A percentile compares a stretch with the other conserved stretches of the same genome.
phyloP scores from a whole-genome alignment of 257 asterid species.

The Ocimum tenuiflorum region DNA sequence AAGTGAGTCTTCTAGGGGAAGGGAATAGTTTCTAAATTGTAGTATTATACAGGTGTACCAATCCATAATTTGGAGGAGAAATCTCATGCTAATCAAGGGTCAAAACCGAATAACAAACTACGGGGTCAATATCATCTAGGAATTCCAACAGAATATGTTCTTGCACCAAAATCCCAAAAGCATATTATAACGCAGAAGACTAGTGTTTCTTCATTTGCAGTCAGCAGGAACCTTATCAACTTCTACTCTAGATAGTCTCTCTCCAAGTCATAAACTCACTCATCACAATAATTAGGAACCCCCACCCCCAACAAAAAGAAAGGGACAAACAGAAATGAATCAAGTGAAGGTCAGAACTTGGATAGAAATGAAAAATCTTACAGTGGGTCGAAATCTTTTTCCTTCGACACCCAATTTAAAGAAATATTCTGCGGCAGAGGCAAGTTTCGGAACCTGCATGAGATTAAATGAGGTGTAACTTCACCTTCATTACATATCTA shows the following conservation, averaged over 20 bases:
- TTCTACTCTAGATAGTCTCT: constrained; percentile 1
- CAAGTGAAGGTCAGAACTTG: not conserved
- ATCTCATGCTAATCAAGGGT: too few relatives aligned
- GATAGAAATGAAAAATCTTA: constrained; percentile 32
- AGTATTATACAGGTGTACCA: too few relatives aligned
- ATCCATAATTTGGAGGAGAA: too few relatives aligned
- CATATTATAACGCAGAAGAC: not conserved
- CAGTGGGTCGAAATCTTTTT: constrained; percentile 92
- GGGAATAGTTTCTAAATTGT: too few relatives aligned
- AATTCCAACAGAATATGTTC: not conserved
- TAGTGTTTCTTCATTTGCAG: not conserved
- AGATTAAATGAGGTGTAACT: constrained; percentile 9
- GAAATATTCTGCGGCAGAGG: constrained; percentile 94
- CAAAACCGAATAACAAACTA: too few relatives aligned
- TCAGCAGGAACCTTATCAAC: constrained; percentile 6
- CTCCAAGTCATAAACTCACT: not conserved
- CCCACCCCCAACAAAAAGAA: too few relatives aligned
- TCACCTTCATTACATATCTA: constrained; percentile 13
- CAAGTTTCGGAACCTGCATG: constrained; percentile 89
- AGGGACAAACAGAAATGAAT: not conserved
- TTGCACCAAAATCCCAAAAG: not conserved
- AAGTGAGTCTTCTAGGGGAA: too few relatives aligned
- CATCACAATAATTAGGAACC: too few relatives aligned
- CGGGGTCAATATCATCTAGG: too few relatives aligned
- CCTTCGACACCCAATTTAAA: constrained; percentile 93